Base-by-base conservation (phyloP, 2,329 filamentous ascomycete species). In the Epichloe hybrida region DNA sequence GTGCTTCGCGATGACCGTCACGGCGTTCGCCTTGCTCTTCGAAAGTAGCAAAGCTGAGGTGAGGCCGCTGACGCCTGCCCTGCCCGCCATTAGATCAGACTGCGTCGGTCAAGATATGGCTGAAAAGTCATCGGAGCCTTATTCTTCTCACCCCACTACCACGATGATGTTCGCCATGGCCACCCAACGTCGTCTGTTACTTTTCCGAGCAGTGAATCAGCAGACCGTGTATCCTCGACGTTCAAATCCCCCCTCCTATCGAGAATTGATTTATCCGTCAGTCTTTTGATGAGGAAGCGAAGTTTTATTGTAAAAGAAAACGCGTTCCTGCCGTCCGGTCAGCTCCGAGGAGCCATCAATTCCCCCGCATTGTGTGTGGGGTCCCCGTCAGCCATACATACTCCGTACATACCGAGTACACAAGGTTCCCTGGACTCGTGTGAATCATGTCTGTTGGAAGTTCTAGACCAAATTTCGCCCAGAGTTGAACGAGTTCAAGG, bases 1-100 rank as follows among this genome's bases (percentile, higher is more conserved):
- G 64, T 95, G 86, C 62, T 91, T 94, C 5, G 88, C 84, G 35
- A 88, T 72, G 37, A 94, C 72, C 0, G 86, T 89, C 56, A 94
- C 64, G 17, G 56, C 62, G 54, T 75, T 72, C 37, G 59, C 62
- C 48, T 68, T 65, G 57, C 66, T 66, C 56, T 66, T 72, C 5
- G 74, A 68, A 36, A 78, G 66, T 44, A 74, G 61, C 41, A 76
- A 62, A 3, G 75, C 75, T 42, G 71, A 69, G 13, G 75, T 77
- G 52, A 78, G 66, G 53, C 75, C 75, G 34, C 69, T 69, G 43
- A 78, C 75, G 34, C 75, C 75, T 42, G 73, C 74, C 21, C 69
- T 71, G n/a, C 37, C 3, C 4, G 36, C 15, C 15, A 38, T n/a
- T n/a, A n/a, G 36, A n/a, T 42, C 7, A 17, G 5, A 23, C 12